Percentiles rank a stretch among this genome's conserved stretches.
phyloP scores from a whole-genome alignment of 768 basidiomycete genomes.

The Termitomyces heimii region DNA sequence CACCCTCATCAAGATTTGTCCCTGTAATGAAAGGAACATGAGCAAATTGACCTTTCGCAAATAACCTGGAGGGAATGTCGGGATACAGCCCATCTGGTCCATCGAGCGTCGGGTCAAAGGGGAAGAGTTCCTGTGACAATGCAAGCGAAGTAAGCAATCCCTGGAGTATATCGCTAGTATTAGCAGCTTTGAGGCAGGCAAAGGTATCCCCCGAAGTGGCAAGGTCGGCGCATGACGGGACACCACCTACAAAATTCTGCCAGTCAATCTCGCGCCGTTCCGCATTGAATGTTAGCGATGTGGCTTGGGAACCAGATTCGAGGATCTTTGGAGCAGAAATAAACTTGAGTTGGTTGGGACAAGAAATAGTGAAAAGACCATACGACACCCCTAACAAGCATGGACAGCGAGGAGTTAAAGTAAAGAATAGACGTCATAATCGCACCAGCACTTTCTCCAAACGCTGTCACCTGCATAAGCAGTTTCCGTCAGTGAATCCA shows the following conservation, averaged over 20 bases:
- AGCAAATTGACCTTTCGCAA: slow-evolving; percentile 26
- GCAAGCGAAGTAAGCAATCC: slow-evolving; percentile 19
- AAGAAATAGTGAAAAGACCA: slow-evolving; percentile 2
- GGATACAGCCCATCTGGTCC: slow-evolving; percentile 32
- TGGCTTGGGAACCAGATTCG: slow-evolving; percentile 34
- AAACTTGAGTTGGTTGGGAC: background rate
- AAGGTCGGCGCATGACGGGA: slow-evolving; percentile 18
- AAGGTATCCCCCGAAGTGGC: slow-evolving; percentile 26
- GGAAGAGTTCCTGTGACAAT: slow-evolving; percentile 19
- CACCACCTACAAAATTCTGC: slow-evolving; percentile 24
- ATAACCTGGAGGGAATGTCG: slow-evolving; percentile 28
- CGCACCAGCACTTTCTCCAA: background rate
- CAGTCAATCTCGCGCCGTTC: slow-evolving; percentile 20
- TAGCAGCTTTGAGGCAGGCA: slow-evolving; percentile 22
- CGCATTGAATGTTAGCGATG: slow-evolving; percentile 21
- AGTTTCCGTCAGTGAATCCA: too few species aligned
- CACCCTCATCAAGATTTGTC: slow-evolving; percentile 41
- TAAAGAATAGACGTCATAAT: background rate
- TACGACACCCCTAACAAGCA: slow-evolving; percentile 24
- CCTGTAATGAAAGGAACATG: slow-evolving; percentile 39
- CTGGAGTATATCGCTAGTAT: slow-evolving; percentile 21
- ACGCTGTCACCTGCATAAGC: slow-evolving; percentile 39
- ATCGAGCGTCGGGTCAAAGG: slow-evolving; percentile 35
- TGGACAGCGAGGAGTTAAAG: background rate
- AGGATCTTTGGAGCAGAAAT: slow-evolving; percentile 27